Evolutionary conservation across 140 eudicot species (phyloP), one percentile per base, ranked within the genome.

Genomic region (Senecio squalidus): DNA sequence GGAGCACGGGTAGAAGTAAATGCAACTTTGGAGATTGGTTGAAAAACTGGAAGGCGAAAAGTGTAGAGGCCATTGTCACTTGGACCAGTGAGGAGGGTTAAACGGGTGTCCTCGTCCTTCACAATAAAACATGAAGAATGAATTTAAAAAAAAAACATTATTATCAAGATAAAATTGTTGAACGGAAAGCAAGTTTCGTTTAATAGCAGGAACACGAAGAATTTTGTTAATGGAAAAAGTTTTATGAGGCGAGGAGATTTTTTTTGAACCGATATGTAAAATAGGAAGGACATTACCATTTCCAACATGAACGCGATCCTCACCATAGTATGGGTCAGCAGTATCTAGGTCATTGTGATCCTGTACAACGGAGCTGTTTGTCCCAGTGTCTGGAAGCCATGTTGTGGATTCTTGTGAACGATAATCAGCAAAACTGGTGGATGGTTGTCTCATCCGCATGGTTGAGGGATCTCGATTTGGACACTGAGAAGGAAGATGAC

Each of bases 151-250:
- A 18, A 54, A 29, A 27, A 27, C 41, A 16, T 54, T 27, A 15
- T 54, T 54, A n/a, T 54, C 43, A 27, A 27, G 60, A 17, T 25
- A 54, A 28, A 54, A 16, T 27, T 54, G n/a, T 54, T 54, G 60
- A 54, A 29, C 41, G 18, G 13, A 46, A 9, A 46, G 1, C 17
- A 46, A 26, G 18, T 11, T 18, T 23, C 9, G 9, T 50, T 50
- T 50, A 17, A 50, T 50, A n/a, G 8, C 4, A 4, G 26, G 24
- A 29, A 54, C 41, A 16, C 7, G 60, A n/a, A 54, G 60, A 29
- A 24, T 4, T 4, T 51, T 51, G n/a, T 13, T 24, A 24, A 25
- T 11, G 25, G 38, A 18, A 46, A 46, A 26, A 46, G 28, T 46
- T 46, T 20, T 46, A 14, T 20, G 17, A 17, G 53, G 53, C 18